Evolutionary conservation across 2,329 filamentous ascomycete genomes (phyloP).

Genomic region (Biscogniauxia sp.): DNA sequence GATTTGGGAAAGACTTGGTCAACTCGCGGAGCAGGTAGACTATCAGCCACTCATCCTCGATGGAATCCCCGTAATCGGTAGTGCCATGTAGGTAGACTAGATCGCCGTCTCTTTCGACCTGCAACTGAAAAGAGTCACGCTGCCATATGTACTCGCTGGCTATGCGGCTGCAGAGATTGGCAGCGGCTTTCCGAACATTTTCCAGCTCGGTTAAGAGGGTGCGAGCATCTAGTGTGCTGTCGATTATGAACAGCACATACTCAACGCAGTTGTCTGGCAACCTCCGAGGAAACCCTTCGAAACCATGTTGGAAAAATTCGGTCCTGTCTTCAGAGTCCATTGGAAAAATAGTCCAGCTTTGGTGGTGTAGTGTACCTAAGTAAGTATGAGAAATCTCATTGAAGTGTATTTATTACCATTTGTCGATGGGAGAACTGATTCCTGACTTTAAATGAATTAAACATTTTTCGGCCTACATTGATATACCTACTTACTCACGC

Average conservation of each 20-base stretch:
- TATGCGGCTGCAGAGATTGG: conserved; percentile 59
- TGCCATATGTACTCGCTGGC: conserved; percentile 96
- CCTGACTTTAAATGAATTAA: too few relatives aligned
- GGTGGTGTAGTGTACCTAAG: neutral
- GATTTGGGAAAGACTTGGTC: conserved; percentile 65
- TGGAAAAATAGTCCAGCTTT: neutral
- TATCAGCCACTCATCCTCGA: conserved; percentile 97
- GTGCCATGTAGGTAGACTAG: conserved; percentile 67
- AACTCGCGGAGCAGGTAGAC: conserved; percentile 85
- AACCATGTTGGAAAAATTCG: conserved; percentile 28
- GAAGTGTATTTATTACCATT: too few relatives aligned
- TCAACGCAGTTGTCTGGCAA: conserved; percentile 83
- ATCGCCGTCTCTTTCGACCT: conserved; percentile 56
- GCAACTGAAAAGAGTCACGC: conserved; percentile 73
- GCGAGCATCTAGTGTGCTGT: conserved; percentile 52
- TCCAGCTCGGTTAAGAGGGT: conserved; percentile 67
- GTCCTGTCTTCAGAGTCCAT: conserved; percentile 27
- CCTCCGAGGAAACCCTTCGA: conserved; percentile 34
- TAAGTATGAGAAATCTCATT: neutral
- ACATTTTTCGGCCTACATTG: too few relatives aligned
- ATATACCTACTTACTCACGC: too few relatives aligned
- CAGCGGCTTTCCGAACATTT: conserved; percentile 66
- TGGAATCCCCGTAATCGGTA: conserved; percentile 88
- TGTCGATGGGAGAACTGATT: too few relatives aligned
- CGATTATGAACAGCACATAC: conserved; percentile 74